Percentiles rank a stretch among this genome's conserved stretches.
phyloP scores from a whole-genome alignment of 31 red algal genomes.

The Porphyra umbilicalis region DNA sequence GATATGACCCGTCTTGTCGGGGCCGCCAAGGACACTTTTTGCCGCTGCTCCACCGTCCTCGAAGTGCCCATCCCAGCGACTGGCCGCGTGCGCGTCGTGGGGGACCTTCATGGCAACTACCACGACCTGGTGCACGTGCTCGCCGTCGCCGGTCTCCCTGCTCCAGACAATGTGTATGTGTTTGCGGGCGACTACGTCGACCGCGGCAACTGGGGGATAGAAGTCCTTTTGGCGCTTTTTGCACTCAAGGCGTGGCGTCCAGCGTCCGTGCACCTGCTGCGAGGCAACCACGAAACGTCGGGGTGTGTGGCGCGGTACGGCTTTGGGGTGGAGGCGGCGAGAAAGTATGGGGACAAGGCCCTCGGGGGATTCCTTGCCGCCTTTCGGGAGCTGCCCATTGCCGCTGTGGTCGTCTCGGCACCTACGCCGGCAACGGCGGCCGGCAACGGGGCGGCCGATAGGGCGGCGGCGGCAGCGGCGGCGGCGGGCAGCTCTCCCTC shows the following conservation, averaged over 20 bases:
- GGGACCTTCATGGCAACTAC: constrained; percentile 73
- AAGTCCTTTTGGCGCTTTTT: constrained; percentile 44
- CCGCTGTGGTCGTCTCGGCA: constrained; percentile 27
- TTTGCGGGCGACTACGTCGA: constrained; percentile 84
- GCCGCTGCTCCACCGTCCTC: constrained; percentile 32
- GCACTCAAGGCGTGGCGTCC: constrained; percentile 53
- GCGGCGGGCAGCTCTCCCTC: background rate
- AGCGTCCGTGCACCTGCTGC: constrained; percentile 35
- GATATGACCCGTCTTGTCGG: constrained; percentile 23
- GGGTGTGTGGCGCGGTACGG: constrained; percentile 58
- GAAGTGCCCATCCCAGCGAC: constrained; percentile 40
- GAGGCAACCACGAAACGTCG: constrained; percentile 87
- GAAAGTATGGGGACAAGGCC: constrained; percentile 46
- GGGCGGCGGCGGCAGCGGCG: background rate
- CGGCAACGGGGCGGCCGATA: too few species aligned
- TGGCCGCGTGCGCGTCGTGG: constrained; percentile 57
- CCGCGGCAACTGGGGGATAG: constrained; percentile 72
- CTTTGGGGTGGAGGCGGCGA: constrained; percentile 49
- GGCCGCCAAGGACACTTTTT: constrained; percentile 18
- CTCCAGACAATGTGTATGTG: constrained; percentile 35
- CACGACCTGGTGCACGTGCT: constrained; percentile 50
- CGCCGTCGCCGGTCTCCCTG: constrained; percentile 32
- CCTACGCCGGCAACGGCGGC: too few species aligned
- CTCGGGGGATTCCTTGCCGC: constrained; percentile 30
- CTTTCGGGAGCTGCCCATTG: constrained; percentile 65